Evolutionary conservation across 345 rosid species (phyloP), one percentile per base, ranked within the genome.

Genomic region (Eucalyptus marginata): DNA sequence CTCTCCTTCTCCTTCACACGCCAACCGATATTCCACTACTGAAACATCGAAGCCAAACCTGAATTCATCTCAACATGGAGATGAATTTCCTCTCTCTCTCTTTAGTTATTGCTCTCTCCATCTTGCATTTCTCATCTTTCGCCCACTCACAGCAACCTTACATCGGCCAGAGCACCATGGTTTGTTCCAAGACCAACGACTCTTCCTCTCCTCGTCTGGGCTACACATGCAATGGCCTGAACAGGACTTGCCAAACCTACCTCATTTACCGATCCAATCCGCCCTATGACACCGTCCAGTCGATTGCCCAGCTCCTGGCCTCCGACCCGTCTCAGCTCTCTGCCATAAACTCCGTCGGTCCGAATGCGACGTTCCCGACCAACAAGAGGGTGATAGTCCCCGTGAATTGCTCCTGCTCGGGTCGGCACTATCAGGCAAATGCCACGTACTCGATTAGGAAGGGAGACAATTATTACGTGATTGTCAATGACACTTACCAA

Each of bases 321-420:
- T 89, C 93, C 52, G 93, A 93, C 90, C 91, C 90, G 25, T 80
- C 87, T 50, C 91, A 89, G 90, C 88, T 92, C 71, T 90, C 92
- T 14, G 25, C 49, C 3, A 83, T 92, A 87, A 94, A 93, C 93
- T 88, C 87, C 43, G 87, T 94, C 46, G 88, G 92, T 47, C 86
- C 29, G 16, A 88, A 85, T 5, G 52, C 85, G 15, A 88, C 85
- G 27, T 87, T 93, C n/a, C 90, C 88, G 40, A 49, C 87, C 5
- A 86, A 88, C 87, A 91, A 92, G 76, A 93, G 90, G 90, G 92
- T 93, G 80, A 89, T 92, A 62, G 87, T 92, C 86, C 95, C 94
- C 22, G 91, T 92, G 36, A 89, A 15, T 36, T 93, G 94, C 86
- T 91, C 92, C 33, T 91, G 93, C 88, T 90, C 90, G 25, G 93